Evolutionary conservation across 2,329 filamentous ascomycete species (phyloP), one percentile per base, ranked within the genome.

Genomic region (Massarina eburnea): DNA sequence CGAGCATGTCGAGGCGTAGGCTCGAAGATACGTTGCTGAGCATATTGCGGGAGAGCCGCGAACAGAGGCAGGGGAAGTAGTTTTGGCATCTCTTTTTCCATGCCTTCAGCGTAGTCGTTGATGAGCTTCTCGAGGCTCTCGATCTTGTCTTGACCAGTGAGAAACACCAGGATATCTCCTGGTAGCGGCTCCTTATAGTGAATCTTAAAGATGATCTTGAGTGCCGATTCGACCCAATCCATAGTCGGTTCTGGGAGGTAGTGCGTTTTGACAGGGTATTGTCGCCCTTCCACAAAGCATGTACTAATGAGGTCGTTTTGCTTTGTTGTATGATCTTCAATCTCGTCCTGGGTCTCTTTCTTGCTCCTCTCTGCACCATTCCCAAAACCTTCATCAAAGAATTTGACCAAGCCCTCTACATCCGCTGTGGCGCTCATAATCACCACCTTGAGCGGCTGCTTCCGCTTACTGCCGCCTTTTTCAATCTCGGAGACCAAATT

Each of bases 361-460:
- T 26, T 9, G 14, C 39, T 22, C n/a, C n/a, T n/a, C n/a, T n/a
- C n/a, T n/a, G 46, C 14, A 14, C 53, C 24, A 27, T 43, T 32
- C 10, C 14, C 49, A 36, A 46, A 48, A 2, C 58, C 48, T 51
- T 64, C 49, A n/a, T 73, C 71, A 54, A 97, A 96, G 67, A 96
- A 97, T 0, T 76, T 74, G 34, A 82, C 78, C 24, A 97, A 83
- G 45, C 80, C 83, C 49, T 92, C 85, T 46, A 96, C 84, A 67
- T 97, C 89, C 29, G 91, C 89, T 6, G 94, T 99, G 39, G 94
- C 94, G 78, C 91, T 96, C 94, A 99, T 99, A 64, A 97, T 82
- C 26, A 96, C 82, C 3, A 97, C 84, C 68, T 96, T 97, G 45
- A 99, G 74, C 1, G 88, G 85, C 40, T 59, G 46, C 21, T 62